Conservation (phyloP, 2,329 filamentous ascomycete species). For the Cercospora zeae-maydis region DNA sequence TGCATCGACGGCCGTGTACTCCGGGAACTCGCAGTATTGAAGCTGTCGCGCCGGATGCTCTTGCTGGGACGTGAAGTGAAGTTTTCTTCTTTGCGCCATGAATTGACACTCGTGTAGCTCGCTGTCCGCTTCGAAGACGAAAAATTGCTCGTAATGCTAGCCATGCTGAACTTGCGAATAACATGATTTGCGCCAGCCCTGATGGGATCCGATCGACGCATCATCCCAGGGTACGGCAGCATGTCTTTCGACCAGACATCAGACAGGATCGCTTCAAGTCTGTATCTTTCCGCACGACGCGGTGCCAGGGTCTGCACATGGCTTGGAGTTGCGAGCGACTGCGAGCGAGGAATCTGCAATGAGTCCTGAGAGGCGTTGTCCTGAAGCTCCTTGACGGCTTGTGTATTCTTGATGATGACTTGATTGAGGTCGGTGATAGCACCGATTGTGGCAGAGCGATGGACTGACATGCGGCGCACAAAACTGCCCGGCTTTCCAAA, state of each 20-base stretch:
- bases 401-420: constrained; percentile 83
- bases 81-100: constrained; percentile 31
- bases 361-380: constrained; percentile 42
- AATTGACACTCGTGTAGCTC: constrained; percentile 48
- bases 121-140: constrained; percentile 67
- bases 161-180: constrained; percentile 82
- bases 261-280: constrained; percentile 67
- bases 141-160: constrained; percentile 73
- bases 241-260: constrained; percentile 82
- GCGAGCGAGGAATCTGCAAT: constrained; percentile 69
- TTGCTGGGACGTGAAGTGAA: constrained; percentile 17
- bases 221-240: constrained; percentile 80
- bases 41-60: constrained; percentile 13
- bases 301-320: constrained; percentile 69
- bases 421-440: constrained; percentile 66
- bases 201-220: constrained; percentile 64
- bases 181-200: constrained; percentile 77
- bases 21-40: constrained; percentile 13
- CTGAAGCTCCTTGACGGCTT: constrained; percentile 58
- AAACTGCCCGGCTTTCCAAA: constrained; percentile 67
- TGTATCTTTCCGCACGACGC: constrained; percentile 68
- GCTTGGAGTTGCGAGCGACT: constrained; percentile 70
- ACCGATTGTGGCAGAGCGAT: constrained; percentile 71
- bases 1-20: constrained; percentile 17
- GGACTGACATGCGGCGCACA: constrained; percentile 70